A percentile compares a stretch with the other conserved stretches of the same genome.
Conservation (phyloP, 805 yeast genomes). For the Pichia rugopelliculosa region DNA sequence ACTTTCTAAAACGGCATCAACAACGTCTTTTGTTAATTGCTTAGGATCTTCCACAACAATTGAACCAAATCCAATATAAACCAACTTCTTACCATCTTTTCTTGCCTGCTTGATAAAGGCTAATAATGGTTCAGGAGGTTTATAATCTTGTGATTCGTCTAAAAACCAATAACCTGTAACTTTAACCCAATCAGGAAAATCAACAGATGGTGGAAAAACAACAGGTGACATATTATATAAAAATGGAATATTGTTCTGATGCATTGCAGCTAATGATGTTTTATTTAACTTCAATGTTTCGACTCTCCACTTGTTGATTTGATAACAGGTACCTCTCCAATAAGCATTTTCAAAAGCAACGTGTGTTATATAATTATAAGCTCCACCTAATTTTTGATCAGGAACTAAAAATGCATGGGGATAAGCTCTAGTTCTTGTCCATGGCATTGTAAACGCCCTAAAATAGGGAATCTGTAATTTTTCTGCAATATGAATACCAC, state of each 20-base stretch:
- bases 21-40: conserved; percentile 68
- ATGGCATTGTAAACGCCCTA: conserved; percentile 97
- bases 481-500: conserved; percentile 92
- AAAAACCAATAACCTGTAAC: conserved; percentile 96
- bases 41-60: conserved; percentile 83
- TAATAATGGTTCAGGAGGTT: conserved; percentile 52
- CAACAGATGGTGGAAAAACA: conserved; percentile 87
- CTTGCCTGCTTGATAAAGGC: conserved; percentile 60
- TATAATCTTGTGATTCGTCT: conserved; percentile 41
- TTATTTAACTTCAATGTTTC: conserved; percentile 55
- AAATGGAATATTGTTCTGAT: conserved; percentile 78
- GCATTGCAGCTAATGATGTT: conserved; percentile 64
- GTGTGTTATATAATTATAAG: conserved; percentile 87
- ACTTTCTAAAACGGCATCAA: conserved; percentile 70
- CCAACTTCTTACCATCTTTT: conserved; percentile 56
- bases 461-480: conserved; percentile 84
- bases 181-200: conserved; percentile 90
- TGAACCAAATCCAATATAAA: conserved; percentile 93
- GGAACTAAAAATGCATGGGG: conserved; percentile 97
- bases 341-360: conserved; percentile 87
- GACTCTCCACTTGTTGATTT: conserved; percentile 82
- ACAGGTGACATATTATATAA: conserved; percentile 83
- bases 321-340: conserved; percentile 87
- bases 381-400: conserved; percentile 87
- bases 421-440: conserved; percentile 93